Evolutionary conservation across 2,329 filamentous ascomycete genomes (phyloP).

Genomic region (Colletotrichum sidae): DNA sequence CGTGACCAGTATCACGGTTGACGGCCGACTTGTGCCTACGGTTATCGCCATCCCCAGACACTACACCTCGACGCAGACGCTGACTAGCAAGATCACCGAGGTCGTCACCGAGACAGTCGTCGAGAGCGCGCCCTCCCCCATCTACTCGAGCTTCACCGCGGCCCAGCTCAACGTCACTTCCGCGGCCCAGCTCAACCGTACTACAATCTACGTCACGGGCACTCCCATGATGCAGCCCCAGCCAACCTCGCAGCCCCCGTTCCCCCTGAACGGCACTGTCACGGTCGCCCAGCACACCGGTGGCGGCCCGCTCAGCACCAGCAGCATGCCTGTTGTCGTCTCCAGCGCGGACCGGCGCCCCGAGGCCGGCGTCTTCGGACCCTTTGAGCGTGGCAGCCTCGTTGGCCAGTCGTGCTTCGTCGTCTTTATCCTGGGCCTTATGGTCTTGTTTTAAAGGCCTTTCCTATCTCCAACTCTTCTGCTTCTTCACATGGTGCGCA

Average conservation of each 20-base stretch:
- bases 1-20: too few relatives aligned
- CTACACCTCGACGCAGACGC: too few relatives aligned
- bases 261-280: slow-evolving; percentile 40
- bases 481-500: background rate
- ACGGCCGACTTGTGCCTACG: too few relatives aligned
- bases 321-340: slow-evolving; percentile 43
- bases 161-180: background rate
- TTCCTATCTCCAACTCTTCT: background rate
- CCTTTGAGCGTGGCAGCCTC: slow-evolving; percentile 45
- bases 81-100: slow-evolving; percentile 39
- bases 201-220: slow-evolving; percentile 42
- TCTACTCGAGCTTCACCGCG: slow-evolving; percentile 14
- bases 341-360: slow-evolving; percentile 49
- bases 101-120: slow-evolving; percentile 46
- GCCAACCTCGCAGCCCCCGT: slow-evolving; percentile 41
- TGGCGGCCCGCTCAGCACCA: slow-evolving; percentile 19
- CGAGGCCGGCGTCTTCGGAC: slow-evolving; percentile 43
- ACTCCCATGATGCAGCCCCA: slow-evolving; percentile 35
- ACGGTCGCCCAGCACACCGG: slow-evolving; percentile 36
- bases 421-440: slow-evolving; percentile 49
- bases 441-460: slow-evolving; percentile 46
- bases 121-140: too few relatives aligned
- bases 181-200: slow-evolving; percentile 4
- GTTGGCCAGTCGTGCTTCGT: slow-evolving; percentile 47
- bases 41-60: too few relatives aligned